These are phyloP conservation scores for Ambrosia trifida DNA, from an alignment of 129 eudicot genomes.

Conservation along the genomic window DNA sequence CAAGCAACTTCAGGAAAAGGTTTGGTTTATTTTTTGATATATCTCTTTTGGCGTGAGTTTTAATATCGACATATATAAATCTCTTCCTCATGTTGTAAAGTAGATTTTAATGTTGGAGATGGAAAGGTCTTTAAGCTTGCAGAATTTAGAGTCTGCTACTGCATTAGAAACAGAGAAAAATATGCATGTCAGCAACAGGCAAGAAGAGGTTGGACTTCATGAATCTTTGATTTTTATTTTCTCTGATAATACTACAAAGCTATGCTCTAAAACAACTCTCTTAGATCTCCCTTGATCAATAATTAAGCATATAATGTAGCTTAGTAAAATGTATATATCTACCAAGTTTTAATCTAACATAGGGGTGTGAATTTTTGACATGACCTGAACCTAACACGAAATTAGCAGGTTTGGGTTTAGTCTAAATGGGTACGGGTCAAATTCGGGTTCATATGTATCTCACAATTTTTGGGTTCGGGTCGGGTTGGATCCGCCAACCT, in stretches of 20 bases:
- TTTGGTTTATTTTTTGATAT: conserved; percentile 21
- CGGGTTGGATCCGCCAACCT: no score
- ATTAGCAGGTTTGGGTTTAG: no score
- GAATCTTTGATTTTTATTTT: conserved; percentile 10
- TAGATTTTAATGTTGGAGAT: conserved; percentile 72
- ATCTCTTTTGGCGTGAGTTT: conserved; percentile 18
- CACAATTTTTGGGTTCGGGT: no score
- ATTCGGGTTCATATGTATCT: no score
- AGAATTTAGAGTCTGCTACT: conserved; percentile 53
- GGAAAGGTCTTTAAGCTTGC: conserved; percentile 68
- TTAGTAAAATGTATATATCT: neutral
- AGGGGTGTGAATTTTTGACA: no score
- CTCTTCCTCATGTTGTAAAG: conserved; percentile 18
- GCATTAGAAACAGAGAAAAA: conserved; percentile 63
- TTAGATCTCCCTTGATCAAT: conserved; percentile 4
- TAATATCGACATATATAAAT: neutral
- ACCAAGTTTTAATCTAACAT: neutral
- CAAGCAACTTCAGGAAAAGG: conserved; percentile 88
- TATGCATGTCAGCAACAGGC: conserved; percentile 43
- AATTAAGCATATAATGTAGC: neutral
- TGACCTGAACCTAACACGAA: no score
- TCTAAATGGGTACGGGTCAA: no score
- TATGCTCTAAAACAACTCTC: conserved; percentile 10
- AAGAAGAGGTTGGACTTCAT: conserved; percentile 62
- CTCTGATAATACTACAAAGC: neutral